A percentile compares a stretch with the other conserved stretches of the same genome.
Conservation (phyloP, 345 rosid genomes). For the Hypericum androsaemum region DNA sequence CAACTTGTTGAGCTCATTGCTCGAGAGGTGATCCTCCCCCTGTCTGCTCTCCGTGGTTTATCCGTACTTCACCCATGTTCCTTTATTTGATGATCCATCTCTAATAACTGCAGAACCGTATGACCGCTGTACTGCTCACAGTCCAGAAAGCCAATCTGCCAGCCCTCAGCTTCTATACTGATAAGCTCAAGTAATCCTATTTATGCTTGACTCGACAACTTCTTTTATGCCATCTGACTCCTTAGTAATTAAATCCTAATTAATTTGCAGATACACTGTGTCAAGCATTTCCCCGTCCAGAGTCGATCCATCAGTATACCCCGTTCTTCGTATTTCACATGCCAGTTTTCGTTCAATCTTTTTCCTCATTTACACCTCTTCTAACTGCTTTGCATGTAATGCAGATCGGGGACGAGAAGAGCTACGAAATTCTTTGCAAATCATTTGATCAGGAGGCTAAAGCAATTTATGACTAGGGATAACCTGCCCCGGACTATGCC, state of each 20-base stretch:
- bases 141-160: slow-evolving; percentile 63
- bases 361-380: neutral
- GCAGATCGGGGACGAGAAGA: slow-evolving; percentile 40
- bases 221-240: neutral
- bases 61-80: neutral
- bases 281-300: slow-evolving; percentile 82
- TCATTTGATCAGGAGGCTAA: slow-evolving; percentile 61
- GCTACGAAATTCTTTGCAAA: slow-evolving; percentile 89
- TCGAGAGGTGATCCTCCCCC: slow-evolving; percentile 36
- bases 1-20: slow-evolving; percentile 78
- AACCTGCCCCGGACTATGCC: too few relatives aligned
- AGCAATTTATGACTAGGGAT: slow-evolving; percentile 30
- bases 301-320: slow-evolving; percentile 50
- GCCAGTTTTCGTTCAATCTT: neutral
- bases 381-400: neutral
- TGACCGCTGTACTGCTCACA: slow-evolving; percentile 74
- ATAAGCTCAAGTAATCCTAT: slow-evolving; percentile 59
- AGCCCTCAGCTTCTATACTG: slow-evolving; percentile 75
- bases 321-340: slow-evolving; percentile 6
- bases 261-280: slow-evolving; percentile 50
- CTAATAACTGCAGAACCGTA: slow-evolving; percentile 34
- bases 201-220: slow-evolving; percentile 6
- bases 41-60: neutral
- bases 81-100: neutral
- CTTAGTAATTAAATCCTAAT: neutral